Base-by-base conservation (phyloP, 805 yeast genomes). In the Pachysolen tannophilus region DNA sequence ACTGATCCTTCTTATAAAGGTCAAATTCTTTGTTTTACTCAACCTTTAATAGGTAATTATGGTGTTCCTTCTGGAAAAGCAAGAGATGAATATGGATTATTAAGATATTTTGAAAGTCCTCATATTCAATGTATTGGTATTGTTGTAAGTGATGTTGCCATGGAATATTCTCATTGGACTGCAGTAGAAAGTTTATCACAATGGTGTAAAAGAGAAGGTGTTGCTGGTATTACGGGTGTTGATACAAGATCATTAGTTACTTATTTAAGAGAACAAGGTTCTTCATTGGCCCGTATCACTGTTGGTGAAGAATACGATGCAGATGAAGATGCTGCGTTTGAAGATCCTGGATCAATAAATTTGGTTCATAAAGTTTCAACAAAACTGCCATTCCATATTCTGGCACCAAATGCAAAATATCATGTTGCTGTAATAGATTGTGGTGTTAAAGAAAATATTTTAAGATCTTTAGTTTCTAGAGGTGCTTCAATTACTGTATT, bases 1-100 rank as follows among this genome's bases (percentile, higher is more conserved):
- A 92, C 98, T 16, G 98, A 92, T 60, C 99, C 99, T 26, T 87
- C 97, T 6, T 92, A 92, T 61, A 80, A 78, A 50, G 99, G 98
- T 34, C 99, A 92, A 67, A 92, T 92, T 48, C 75, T 92, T 46
- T 94, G 92, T 42, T 85, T 92, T 64, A 92, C 98, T 6, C 97
- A 87, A 61, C 98, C 98, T 16, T 70, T 92, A 54, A 86, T 92
- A 51, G 99, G 99, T 46, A 92, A 92, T 62, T 92, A 92, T 61
- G 98, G 98, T 61, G 98, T 92, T 23, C 99, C 99, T 18, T 80
- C 92, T 1, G 77, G 83, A 20, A 67, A 73, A 6, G 79, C 67
- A 16, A 79, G 81, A 52, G 98, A 92, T 60, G 77, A 86, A 58
- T 88, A 62, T 63, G 84, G 85, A 48, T 65, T 92, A 46, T 72